These are phyloP conservation scores for Samsoniella hepiali DNA, from an alignment of 2,329 filamentous ascomycete species.

Conservation along the genomic window DNA sequence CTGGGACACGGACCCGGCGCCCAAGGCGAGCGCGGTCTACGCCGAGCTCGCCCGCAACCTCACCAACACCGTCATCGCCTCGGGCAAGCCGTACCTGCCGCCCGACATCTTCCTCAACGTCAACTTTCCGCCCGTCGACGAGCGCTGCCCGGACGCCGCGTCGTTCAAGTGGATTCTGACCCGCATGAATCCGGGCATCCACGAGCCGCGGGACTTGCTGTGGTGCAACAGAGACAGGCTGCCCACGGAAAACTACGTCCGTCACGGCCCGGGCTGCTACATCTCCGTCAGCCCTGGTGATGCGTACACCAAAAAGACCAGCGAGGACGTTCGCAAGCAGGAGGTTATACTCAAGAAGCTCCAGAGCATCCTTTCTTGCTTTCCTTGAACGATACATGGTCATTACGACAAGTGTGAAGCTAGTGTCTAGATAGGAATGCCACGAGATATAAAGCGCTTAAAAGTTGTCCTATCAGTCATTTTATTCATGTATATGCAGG, in stretches of 20 bases:
- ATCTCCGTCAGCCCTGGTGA: constrained; percentile 62
- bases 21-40: constrained; percentile 57
- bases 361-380: constrained; percentile 31
- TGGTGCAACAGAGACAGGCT: constrained; percentile 54
- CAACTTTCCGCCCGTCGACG: constrained; percentile 58
- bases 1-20: constrained; percentile 52
- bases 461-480: neutral
- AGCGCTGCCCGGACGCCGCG: constrained; percentile 46
- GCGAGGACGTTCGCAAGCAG: constrained; percentile 29
- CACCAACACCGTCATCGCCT: constrained; percentile 51
- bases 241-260: constrained; percentile 57
- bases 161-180: constrained; percentile 64
- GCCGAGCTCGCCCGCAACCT: constrained; percentile 59
- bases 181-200: constrained; percentile 55
- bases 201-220: constrained; percentile 52
- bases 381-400: constrained; percentile 16
- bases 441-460: neutral
- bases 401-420: neutral
- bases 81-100: constrained; percentile 62
- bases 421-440: neutral
- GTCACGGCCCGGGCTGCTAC: constrained; percentile 52
- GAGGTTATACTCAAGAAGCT: constrained; percentile 32
- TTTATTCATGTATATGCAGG: constrained; percentile 9
- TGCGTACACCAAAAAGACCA: constrained; percentile 57
- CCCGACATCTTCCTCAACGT: constrained; percentile 62